These are phyloP conservation scores for Pelargonium nanum DNA, from an alignment of 345 rosid species.

Conservation along the genomic window DNA sequence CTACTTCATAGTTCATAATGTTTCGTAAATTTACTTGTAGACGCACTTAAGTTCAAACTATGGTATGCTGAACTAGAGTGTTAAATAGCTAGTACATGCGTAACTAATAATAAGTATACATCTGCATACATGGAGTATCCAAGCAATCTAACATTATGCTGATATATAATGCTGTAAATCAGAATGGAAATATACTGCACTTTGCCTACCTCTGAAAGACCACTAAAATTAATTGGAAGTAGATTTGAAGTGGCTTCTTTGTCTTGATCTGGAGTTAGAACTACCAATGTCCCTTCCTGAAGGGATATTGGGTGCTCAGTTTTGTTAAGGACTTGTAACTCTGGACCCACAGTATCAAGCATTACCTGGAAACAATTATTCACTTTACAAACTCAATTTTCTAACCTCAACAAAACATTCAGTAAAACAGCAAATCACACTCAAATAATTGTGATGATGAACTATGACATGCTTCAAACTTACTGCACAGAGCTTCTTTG, in stretches of 20 bases:
- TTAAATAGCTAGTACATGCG: no score
- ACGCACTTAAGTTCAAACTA: no score
- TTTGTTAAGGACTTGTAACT: slow-evolving; percentile 48
- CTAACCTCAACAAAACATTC: not conserved
- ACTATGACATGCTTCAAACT: slow-evolving; percentile 13
- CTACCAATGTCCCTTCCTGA: slow-evolving; percentile 29
- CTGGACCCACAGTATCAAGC: slow-evolving; percentile 68
- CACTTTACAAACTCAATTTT: slow-evolving; percentile 3
- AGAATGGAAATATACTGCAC: not conserved
- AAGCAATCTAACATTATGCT: no score
- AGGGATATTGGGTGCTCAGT: slow-evolving; percentile 43
- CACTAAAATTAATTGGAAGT: slow-evolving; percentile 53
- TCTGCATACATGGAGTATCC: not conserved
- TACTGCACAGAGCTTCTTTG: slow-evolving; percentile 63
- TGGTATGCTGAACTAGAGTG: no score
- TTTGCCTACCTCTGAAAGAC: slow-evolving; percentile 37
- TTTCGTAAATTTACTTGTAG: no score
- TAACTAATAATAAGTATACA: no score
- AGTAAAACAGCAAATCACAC: not conserved
- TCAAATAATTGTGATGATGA: not conserved
- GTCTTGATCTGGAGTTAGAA: slow-evolving; percentile 52
- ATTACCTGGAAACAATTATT: slow-evolving; percentile 38
- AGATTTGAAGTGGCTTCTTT: slow-evolving; percentile 48
- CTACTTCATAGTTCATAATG: no score
- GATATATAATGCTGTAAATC: no score